phyloP scores from a whole-genome alignment of 2,329 filamentous ascomycete species.

The Cercospora janseana region DNA sequence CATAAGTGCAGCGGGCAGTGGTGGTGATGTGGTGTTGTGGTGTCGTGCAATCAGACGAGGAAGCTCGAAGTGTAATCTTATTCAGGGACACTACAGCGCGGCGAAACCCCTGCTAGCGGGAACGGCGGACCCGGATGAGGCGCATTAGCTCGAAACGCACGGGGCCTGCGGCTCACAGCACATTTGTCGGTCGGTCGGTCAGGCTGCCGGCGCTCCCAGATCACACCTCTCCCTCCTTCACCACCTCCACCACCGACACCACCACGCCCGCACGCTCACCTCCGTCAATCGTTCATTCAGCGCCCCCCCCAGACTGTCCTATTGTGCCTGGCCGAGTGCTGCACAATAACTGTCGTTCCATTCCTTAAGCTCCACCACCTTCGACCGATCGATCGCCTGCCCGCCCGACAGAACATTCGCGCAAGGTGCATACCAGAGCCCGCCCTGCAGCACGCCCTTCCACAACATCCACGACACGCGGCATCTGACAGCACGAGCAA shows the following conservation, averaged over 20 bases:
- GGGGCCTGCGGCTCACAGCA: neutral
- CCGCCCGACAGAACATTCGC: conserved; percentile 7
- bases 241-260: neutral
- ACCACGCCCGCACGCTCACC: conserved; percentile 1
- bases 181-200: too few relatives aligned
- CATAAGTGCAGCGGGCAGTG: neutral
- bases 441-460: conserved; percentile 17
- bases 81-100: neutral
- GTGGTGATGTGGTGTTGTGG: neutral
- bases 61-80: conserved; percentile 11
- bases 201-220: neutral
- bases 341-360: conserved; percentile 25
- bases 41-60: conserved; percentile 12
- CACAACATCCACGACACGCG: conserved; percentile 23
- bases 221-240: neutral
- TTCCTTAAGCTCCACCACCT: conserved; percentile 18
- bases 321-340: conserved; percentile 24
- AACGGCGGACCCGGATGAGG: neutral
- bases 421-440: conserved; percentile 26
- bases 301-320: conserved; percentile 18
- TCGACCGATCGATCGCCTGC: conserved; percentile 6
- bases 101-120: neutral
- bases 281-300: conserved; percentile 20
- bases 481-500: conserved; percentile 19
- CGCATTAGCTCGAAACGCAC: conserved; percentile 10